Base-by-base conservation (phyloP, 1,284 basidiomycete species). In the Marasmius sp. region DNA sequence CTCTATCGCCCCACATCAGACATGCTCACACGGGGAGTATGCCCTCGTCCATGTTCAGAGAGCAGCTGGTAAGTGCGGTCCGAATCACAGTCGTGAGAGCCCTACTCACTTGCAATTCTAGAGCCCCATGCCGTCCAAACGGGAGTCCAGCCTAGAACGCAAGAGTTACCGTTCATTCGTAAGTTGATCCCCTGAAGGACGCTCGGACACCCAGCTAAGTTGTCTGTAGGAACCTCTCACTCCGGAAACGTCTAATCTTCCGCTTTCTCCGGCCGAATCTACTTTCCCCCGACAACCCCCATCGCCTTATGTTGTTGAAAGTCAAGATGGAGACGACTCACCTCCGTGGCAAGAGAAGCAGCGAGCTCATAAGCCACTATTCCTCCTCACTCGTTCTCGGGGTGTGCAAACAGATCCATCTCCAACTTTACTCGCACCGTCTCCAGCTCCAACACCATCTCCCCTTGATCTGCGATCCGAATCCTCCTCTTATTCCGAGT, bases 401-500 rank as follows among this genome's bases (percentile, higher is more conserved):
- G 89, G 85, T 5, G 84, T 93, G 1, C 94, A 95, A 71, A 95
- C 92, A 0, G 92, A 95, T 56, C 64, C 68, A 27, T 43, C 33
- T 52, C 59, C 70, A 1, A 50, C 65, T 47, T 58, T 69, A 18
- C 69, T 77, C 63, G 66, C 72, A 60, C 67, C 76, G 18, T 83
- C 85, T 49, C 77, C 79, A 50, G 56, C 76, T 12, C 81, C 80
- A 3, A 70, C 78, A 9, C 68, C 74, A 33, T 82, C 84, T 3
- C 78, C 82, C 12, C 75, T 81, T 51, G 88, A 90, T 59, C 81
- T 78, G 18, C 82, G 80, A 39, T 91, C 89, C 0, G 89, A 91
- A 63, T 82, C 85, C 0, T 91, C 89, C 0, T 91, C 89, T 1
- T 71, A 86, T 51, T 81, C 82, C 8, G 88, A 91, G 64, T 76